These are phyloP conservation scores for Chlamydomonas urium DNA, from an alignment of 139 green algal genomes.

Conservation along the genomic window DNA sequence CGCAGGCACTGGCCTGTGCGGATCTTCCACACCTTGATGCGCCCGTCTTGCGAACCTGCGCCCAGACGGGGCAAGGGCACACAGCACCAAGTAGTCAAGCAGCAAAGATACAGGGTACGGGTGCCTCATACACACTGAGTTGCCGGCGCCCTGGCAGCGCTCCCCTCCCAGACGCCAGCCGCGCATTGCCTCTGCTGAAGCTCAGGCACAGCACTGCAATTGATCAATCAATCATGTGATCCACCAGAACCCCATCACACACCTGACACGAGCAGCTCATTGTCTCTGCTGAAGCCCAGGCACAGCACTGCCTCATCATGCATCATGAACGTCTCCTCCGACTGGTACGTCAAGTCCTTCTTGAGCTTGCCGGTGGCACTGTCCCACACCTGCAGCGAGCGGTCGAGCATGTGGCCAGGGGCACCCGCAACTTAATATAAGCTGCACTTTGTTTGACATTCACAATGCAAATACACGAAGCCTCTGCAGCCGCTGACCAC, in stretches of 20 bases:
- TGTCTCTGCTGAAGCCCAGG: conserved; percentile 78
- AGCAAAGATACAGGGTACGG: too few species aligned
- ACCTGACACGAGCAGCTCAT: conserved; percentile 84
- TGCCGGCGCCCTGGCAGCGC: too few species aligned
- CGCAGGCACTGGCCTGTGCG: conserved; percentile 87
- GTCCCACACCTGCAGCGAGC: conserved; percentile 80
- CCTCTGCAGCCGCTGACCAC: too few species aligned
- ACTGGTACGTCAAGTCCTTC: conserved; percentile 93
- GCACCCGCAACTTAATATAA: too few species aligned
- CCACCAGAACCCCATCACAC: conserved; percentile 1
- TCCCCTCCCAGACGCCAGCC: neutral
- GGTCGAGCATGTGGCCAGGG: too few species aligned
- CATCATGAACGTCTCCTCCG: conserved; percentile 96
- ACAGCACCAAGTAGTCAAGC: too few species aligned
- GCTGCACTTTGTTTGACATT: too few species aligned
- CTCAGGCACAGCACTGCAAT: neutral
- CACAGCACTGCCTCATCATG: conserved; percentile 89
- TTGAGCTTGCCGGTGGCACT: conserved; percentile 81
- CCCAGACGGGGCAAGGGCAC: neutral
- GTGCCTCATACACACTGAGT: too few species aligned
- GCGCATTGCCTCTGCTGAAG: neutral
- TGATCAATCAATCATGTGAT: neutral
- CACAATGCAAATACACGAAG: neutral
- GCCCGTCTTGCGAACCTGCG: conserved; percentile 56
- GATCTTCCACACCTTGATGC: conserved; percentile 94